Conservation (phyloP, 2,329 filamentous ascomycete species). For the Neocatenulostroma microsporum region DNA sequence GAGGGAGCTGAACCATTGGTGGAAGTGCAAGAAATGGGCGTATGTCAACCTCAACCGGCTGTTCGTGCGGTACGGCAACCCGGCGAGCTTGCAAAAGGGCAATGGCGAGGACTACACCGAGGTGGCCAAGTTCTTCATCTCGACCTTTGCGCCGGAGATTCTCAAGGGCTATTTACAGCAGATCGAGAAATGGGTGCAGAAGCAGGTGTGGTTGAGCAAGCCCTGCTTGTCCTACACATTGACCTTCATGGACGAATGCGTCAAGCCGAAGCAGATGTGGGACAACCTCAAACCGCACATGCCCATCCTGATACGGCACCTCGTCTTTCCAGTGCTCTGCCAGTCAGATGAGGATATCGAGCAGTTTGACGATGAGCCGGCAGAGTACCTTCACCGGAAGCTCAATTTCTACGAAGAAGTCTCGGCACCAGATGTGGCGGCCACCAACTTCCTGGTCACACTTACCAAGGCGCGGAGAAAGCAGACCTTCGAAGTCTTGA, state of each 20-base stretch:
- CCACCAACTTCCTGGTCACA: conserved; percentile 92
- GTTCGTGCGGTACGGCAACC: conserved; percentile 90
- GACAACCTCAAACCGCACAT: conserved; percentile 85
- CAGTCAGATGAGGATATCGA: conserved; percentile 87
- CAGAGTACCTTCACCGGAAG: conserved; percentile 94
- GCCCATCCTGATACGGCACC: conserved; percentile 84
- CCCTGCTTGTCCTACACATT: conserved; percentile 89
- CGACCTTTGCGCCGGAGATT: conserved; percentile 89
- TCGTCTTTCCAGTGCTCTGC: conserved; percentile 92
- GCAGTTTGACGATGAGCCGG: conserved; percentile 86
- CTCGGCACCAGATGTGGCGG: conserved; percentile 87
- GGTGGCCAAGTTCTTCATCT: conserved; percentile 85
- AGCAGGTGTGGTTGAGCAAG: conserved; percentile 89
- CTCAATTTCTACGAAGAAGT: conserved; percentile 98
- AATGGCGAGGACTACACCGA: conserved; percentile 69
- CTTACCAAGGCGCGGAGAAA: conserved; percentile 91
- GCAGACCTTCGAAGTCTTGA: conserved; percentile 89
- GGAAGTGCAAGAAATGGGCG: conserved; percentile 99
- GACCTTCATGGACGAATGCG: conserved; percentile 92
- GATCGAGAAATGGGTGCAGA: conserved; percentile 96
- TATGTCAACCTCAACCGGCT: conserved; percentile 96
- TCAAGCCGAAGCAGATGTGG: conserved; percentile 97
- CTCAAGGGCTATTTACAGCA: conserved; percentile 89
- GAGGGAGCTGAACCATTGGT: conserved; percentile 93
- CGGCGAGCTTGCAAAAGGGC: conserved; percentile 61